Evolutionary conservation across 2,329 filamentous ascomycete species (phyloP).

Genomic region (Hypoxylon sp.): DNA sequence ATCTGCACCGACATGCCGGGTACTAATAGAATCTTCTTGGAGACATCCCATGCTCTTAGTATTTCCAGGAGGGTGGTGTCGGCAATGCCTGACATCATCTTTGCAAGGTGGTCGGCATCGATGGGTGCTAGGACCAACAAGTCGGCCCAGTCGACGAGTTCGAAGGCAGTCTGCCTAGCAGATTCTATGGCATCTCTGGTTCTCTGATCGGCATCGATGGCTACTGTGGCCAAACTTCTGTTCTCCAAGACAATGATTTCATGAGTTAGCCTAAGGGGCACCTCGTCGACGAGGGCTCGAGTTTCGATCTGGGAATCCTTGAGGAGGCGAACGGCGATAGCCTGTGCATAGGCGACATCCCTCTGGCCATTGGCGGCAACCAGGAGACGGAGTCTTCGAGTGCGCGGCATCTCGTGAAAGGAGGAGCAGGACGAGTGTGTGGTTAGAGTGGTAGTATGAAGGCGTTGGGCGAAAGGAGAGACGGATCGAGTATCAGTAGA

Average conservation of each 20-base stretch:
- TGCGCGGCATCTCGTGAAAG: conserved; percentile 58
- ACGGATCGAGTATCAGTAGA: conserved; percentile 26
- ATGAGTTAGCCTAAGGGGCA: conserved; percentile 73
- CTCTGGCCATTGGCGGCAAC: conserved; percentile 76
- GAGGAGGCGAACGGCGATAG: conserved; percentile 76
- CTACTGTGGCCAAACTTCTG: conserved; percentile 58
- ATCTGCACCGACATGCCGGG: conserved; percentile 91
- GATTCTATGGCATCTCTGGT: conserved; percentile 64
- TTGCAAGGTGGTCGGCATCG: conserved; percentile 85
- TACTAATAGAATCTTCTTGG: conserved; percentile 86
- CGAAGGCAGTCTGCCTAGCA: conserved; percentile 69
- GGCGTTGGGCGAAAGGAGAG: conserved; percentile 29
- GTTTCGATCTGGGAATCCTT: conserved; percentile 75
- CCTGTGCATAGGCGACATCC: conserved; percentile 76
- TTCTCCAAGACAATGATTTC: conserved; percentile 74
- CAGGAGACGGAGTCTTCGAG: conserved; percentile 71
- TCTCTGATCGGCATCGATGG: conserved; percentile 56
- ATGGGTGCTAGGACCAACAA: conserved; percentile 87
- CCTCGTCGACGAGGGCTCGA: conserved; percentile 75
- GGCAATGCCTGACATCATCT: conserved; percentile 88
- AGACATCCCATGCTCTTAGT: conserved; percentile 87
- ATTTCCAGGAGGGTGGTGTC: conserved; percentile 86
- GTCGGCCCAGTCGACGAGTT: conserved; percentile 89
- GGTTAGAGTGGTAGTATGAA: conserved; percentile 38
- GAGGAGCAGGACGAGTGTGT: conserved; percentile 54